Evolutionary conservation across 2,329 filamentous ascomycete species (phyloP).

Genomic region (Verruconis gallopava): DNA sequence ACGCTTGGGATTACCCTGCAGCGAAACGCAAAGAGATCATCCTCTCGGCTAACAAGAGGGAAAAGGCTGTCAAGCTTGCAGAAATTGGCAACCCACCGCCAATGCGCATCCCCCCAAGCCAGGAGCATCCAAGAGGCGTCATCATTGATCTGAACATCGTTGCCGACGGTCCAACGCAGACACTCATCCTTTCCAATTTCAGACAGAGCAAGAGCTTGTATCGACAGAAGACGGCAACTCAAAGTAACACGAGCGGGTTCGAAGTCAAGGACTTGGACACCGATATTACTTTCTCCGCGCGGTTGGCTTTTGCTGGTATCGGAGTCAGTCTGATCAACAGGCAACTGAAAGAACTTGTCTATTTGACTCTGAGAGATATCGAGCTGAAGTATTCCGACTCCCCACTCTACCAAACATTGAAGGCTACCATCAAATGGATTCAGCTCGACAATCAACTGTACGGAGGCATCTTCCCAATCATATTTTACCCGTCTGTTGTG

Average conservation of each 20-base stretch:
- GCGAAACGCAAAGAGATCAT: slow-evolving; percentile 94
- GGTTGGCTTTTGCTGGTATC: slow-evolving; percentile 77
- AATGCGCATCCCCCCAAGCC: slow-evolving; percentile 66
- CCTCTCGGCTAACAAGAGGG: slow-evolving; percentile 63
- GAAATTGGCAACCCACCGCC: slow-evolving; percentile 95
- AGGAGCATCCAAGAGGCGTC: slow-evolving; percentile 54
- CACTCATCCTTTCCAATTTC: slow-evolving; percentile 86
- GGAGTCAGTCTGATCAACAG: slow-evolving; percentile 89
- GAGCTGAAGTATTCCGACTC: slow-evolving; percentile 88
- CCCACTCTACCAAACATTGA: slow-evolving; percentile 82
- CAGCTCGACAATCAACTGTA: slow-evolving; percentile 98
- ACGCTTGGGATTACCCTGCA: slow-evolving; percentile 97
- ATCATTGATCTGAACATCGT: slow-evolving; percentile 95
- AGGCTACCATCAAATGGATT: slow-evolving; percentile 91
- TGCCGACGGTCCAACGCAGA: slow-evolving; percentile 90
- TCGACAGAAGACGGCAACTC: slow-evolving; percentile 48
- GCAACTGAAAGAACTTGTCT: slow-evolving; percentile 82
- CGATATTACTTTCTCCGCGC: slow-evolving; percentile 76
- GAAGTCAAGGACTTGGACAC: slow-evolving; percentile 90
- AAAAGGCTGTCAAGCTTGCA: slow-evolving; percentile 84
- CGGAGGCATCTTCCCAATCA: slow-evolving; percentile 93
- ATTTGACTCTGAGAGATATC: slow-evolving; percentile 84
- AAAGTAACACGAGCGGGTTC: slow-evolving; percentile 57
- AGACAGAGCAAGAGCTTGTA: slow-evolving; percentile 88
- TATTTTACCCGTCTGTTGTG: slow-evolving; percentile 93